Conservation (phyloP, 306 rosid species). For the Malus domestica region DNA sequence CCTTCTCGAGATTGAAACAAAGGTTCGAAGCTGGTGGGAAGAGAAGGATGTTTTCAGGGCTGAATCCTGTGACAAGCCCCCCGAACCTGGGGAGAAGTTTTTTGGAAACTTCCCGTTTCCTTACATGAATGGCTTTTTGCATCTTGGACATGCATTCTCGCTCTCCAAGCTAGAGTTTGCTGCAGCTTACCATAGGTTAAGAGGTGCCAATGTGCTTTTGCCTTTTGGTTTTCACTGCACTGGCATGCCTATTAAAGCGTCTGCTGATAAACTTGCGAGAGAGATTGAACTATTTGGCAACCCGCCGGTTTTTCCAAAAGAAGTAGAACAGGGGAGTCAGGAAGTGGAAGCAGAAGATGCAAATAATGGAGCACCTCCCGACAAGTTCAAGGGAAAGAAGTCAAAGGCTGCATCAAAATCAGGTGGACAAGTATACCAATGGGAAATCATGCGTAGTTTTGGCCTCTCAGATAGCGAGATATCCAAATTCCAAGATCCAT, state of each 20-base stretch:
- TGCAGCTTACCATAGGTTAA: slow-evolving; percentile 70
- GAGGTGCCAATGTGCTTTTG: slow-evolving; percentile 79
- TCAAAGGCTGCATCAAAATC: slow-evolving; percentile 75
- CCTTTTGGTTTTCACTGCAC: slow-evolving; percentile 96
- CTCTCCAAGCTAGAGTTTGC: slow-evolving; percentile 81
- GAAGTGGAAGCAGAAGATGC: slow-evolving; percentile 29
- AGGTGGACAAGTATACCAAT: slow-evolving; percentile 63
- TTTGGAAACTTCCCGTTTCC: slow-evolving; percentile 91
- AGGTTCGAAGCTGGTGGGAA: slow-evolving; percentile 74
- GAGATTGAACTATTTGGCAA: slow-evolving; percentile 67
- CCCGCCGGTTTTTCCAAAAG: slow-evolving; percentile 62
- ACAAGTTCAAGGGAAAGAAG: slow-evolving; percentile 79
- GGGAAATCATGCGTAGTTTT: slow-evolving; percentile 94
- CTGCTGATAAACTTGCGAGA: slow-evolving; percentile 80
- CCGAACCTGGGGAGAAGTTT: slow-evolving; percentile 64
- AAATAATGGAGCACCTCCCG: slow-evolving; percentile 38
- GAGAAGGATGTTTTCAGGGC: slow-evolving; percentile 63
- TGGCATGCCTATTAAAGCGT: slow-evolving; percentile 96
- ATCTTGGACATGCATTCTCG: slow-evolving; percentile 79
- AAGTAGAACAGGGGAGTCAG: slow-evolving; percentile 28
- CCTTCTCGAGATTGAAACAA: slow-evolving; percentile 61
- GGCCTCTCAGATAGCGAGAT: slow-evolving; percentile 74
- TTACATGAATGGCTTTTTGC: slow-evolving; percentile 84
- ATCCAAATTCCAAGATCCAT: slow-evolving; percentile 66
- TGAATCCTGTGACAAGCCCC: slow-evolving; percentile 57